These are phyloP conservation scores for Tetradesmus lagerheimii DNA, from an alignment of 139 green algal species.

Conservation along the genomic window DNA sequence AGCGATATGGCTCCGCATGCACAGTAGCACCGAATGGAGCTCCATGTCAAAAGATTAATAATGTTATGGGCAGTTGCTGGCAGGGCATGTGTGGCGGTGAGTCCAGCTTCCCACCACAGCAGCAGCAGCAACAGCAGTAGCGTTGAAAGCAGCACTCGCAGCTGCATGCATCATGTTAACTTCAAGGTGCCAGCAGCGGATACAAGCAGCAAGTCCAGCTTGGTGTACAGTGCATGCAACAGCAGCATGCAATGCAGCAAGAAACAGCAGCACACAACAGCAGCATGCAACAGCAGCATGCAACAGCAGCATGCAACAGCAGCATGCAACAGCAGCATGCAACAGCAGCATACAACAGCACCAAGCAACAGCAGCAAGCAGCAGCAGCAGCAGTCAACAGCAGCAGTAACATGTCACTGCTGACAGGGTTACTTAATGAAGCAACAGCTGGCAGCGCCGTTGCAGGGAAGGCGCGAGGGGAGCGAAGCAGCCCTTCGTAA, in stretches of 20 bases:
- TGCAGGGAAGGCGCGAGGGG: too few species aligned
- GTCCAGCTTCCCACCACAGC: neutral
- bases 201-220: neutral
- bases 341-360: neutral
- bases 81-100: constrained; percentile 27
- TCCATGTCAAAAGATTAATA: neutral
- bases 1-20: constrained; percentile 18
- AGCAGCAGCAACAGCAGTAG: constrained; percentile 4
- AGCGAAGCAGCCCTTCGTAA: neutral
- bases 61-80: constrained; percentile 10
- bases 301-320: neutral
- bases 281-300: neutral
- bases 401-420: too few species aligned
- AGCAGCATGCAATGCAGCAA: neutral
- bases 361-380: neutral
- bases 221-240: neutral
- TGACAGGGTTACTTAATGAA: too few species aligned
- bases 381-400: too few species aligned
- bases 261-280: neutral
- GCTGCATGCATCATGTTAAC: neutral
- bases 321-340: neutral
- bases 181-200: neutral
- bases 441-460: too few species aligned
- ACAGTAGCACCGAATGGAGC: neutral
- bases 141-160: neutral